Evolutionary conservation across 306 rosid genomes (phyloP), one percentile per base, ranked within the genome.

Genomic region (Alnus rubra): DNA sequence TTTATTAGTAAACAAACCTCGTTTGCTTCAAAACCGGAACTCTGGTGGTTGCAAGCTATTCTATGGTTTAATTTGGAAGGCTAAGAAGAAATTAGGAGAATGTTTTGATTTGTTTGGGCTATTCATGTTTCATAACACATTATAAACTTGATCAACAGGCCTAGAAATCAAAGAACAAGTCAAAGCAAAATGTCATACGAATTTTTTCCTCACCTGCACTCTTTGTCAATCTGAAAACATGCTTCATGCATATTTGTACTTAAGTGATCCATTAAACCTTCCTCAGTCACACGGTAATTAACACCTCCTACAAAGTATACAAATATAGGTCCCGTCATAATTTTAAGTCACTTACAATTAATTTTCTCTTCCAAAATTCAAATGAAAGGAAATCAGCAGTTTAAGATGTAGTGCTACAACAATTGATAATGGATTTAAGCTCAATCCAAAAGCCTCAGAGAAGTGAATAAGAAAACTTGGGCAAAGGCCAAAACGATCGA

Each of bases 191-290:
- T 67, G 71, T 19, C 14, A 78, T 11, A 60, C 9, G 60, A 15
- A 0, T 50, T 10, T 54, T 73, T 72, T 62, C 54, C 76, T 74
- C 77, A 92, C 98, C 88, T 87, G 92, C 90, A 92, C 65, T 83
- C 88, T 63, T 83, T 85, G 86, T 88, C 89, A 71, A 92, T 90
- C 81, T 83, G 87, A 82, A 89, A 91, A 77, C 93, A 90, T 60
- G 90, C 83, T 73, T 88, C 85, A 76, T 88, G 90, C 90, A 89
- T 86, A 80, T 88, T 88, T 69, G 86, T 94, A 64, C 75, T 78
- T 69, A 89, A 64, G 71, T 89, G 88, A 37, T 94, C 92, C 86
- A 79, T 88, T 92, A 94, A 74, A 79, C 91, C 87, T 81, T 92
- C 94, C 65, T 74, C 78, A 1, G 93, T 89, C 76, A 90, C 92